Evolutionary conservation across 192 early-diverging fungal species (phyloP).

Genomic region (Funneliformis geosporum): DNA sequence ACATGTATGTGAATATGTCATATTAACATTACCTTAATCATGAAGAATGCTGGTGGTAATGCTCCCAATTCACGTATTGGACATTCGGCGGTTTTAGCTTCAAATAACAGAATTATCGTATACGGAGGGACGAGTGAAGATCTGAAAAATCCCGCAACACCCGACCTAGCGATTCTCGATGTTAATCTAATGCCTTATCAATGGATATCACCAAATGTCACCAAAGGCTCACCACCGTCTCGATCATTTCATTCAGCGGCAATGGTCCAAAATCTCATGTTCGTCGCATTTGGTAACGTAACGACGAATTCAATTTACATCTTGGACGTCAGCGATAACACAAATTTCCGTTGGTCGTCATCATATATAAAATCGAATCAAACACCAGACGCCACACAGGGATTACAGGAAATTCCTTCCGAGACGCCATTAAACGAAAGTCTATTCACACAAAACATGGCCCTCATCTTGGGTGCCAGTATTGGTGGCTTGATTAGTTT

Average conservation of each 20-base stretch:
- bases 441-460: too few relatives aligned
- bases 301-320: background rate
- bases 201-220: background rate
- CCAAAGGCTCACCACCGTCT: background rate
- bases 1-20: background rate
- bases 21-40: background rate
- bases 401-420: too few relatives aligned
- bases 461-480: too few relatives aligned
- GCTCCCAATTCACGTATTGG: background rate
- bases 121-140: background rate
- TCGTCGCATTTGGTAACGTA: background rate
- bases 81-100: background rate
- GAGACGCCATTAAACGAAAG: too few relatives aligned
- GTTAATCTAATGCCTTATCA: background rate
- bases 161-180: background rate
- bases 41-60: background rate
- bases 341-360: background rate
- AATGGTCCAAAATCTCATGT: background rate
- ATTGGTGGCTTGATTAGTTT: too few relatives aligned
- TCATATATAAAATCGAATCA: background rate
- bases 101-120: background rate
- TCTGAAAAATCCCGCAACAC: background rate
- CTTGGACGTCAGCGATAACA: background rate
- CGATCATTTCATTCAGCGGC: background rate
- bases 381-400: background rate